Conservation (phyloP, 2,329 filamentous ascomycete genomes). For the Tolypocladium paradoxum region DNA sequence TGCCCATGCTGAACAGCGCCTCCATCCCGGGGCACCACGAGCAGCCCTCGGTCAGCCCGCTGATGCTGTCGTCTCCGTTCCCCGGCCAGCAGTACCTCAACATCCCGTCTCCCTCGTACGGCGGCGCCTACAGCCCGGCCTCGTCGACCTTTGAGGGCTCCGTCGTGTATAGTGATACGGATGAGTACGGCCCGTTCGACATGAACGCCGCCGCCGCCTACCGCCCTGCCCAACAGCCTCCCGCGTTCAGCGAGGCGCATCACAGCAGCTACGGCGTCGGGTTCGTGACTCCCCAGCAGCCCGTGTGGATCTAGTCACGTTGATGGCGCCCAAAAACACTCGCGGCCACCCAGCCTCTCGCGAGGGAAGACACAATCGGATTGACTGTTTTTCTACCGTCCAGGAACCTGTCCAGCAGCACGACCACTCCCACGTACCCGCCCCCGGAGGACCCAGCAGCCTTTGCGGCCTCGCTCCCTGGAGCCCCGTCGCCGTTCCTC, state of each 20-base stretch:
- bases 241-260: constrained; percentile 32
- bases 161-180: constrained; percentile 50
- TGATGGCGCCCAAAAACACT: constrained; percentile 12
- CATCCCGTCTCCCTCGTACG: constrained; percentile 52
- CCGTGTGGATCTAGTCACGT: constrained; percentile 47
- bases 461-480: constrained; percentile 23
- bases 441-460: constrained; percentile 30
- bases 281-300: constrained; percentile 54
- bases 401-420: constrained; percentile 29
- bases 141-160: constrained; percentile 54
- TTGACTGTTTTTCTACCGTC: constrained; percentile 38
- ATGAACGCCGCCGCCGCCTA: constrained; percentile 25
- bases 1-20: constrained; percentile 43
- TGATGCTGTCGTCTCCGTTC: constrained; percentile 46
- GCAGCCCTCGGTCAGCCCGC: constrained; percentile 40
- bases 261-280: constrained; percentile 32
- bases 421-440: constrained; percentile 33
- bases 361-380: constrained; percentile 32
- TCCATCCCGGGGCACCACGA: constrained; percentile 25
- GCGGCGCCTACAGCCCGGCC: constrained; percentile 48
- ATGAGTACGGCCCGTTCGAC: constrained; percentile 43
- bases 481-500: constrained; percentile 34
- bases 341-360: constrained; percentile 1
- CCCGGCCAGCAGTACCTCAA: constrained; percentile 46
- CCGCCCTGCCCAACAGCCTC: constrained; percentile 33